Evolutionary conservation across 2,329 filamentous ascomycete genomes (phyloP).

Genomic region (Fusarium sp.): DNA sequence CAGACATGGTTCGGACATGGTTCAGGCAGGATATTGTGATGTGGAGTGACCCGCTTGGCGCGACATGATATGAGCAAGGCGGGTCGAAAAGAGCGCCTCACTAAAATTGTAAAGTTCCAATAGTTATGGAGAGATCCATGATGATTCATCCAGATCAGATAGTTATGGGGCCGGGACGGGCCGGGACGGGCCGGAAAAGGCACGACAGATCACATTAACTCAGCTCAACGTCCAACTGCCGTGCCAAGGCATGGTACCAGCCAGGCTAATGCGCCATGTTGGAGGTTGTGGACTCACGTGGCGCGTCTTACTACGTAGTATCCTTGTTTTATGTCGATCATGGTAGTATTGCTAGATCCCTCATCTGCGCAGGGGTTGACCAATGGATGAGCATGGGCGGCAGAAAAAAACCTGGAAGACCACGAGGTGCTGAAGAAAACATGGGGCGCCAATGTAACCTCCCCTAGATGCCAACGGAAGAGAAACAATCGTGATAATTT

Average conservation of each 20-base stretch:
- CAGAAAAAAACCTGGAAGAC: not conserved
- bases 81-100: not conserved
- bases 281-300: not conserved
- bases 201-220: not conserved
- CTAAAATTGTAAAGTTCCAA: not conserved
- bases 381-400: not conserved
- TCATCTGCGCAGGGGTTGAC: not conserved
- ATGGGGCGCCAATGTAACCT: not conserved
- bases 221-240: not conserved
- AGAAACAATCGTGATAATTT: not conserved
- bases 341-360: not conserved
- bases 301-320: not conserved
- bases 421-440: not conserved
- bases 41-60: not conserved
- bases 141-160: not conserved
- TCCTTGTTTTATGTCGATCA: not conserved
- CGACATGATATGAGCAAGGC: not conserved
- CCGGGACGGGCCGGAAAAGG: not conserved
- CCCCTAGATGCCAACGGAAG: not conserved
- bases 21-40: not conserved
- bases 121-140: not conserved
- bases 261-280: not conserved
- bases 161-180: not conserved
- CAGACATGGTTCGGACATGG: not conserved
- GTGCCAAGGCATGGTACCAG: not conserved